Base-by-base conservation (phyloP, 148 eudicot genomes). In the Amaranthus hypochondriacus region DNA sequence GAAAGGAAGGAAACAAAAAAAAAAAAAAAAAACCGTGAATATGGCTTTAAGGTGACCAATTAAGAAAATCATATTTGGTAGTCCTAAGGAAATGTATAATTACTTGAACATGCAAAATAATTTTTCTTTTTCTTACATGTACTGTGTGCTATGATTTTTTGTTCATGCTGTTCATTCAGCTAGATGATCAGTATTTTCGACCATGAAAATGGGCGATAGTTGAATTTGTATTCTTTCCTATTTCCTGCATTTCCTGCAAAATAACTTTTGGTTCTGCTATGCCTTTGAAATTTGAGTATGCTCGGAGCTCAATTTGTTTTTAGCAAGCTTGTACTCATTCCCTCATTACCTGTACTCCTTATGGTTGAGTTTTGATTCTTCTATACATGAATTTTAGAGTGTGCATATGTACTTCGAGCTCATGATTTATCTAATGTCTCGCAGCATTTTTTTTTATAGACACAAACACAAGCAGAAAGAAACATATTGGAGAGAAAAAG, bases 381-480 rank as follows among this genome's bases (percentile, higher is more conserved):
- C 70, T 21, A 4, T 28, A 57, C 46, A 48, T 68, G 61, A 48
- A 54, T 69, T 69, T 56, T 51, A 74, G 73, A 61, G 21, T 48
- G 56, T 69, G 68, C 56, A 13, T 60, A 11, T 67, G 18, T 68
- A 69, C 68, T 73, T 71, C 54, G 68, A 58, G 56, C 67, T 70
- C 67, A 71, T 75, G 71, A 66, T 49, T 11, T 70, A 12, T 66
- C 68, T 70, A 79, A 79, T 70, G 60, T 63, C 13, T 58, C 2
- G 43, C 68, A 75, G 78, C 66, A 21, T 69, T 56, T 79, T 69
- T 66, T 61, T 55, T 77, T 74, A 11, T 79, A 93, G 98, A 93
- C 98, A 52, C 95, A 91, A 62, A 84, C 98, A 59, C 98, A 91
- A 89, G 95, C 97, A 46, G 97, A 91, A 79, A 88, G 81, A 71